Percentiles rank a stretch among this genome's conserved stretches.
phyloP scores from a whole-genome alignment of 2,329 filamentous ascomycete genomes.

The Alternaria sp. region DNA sequence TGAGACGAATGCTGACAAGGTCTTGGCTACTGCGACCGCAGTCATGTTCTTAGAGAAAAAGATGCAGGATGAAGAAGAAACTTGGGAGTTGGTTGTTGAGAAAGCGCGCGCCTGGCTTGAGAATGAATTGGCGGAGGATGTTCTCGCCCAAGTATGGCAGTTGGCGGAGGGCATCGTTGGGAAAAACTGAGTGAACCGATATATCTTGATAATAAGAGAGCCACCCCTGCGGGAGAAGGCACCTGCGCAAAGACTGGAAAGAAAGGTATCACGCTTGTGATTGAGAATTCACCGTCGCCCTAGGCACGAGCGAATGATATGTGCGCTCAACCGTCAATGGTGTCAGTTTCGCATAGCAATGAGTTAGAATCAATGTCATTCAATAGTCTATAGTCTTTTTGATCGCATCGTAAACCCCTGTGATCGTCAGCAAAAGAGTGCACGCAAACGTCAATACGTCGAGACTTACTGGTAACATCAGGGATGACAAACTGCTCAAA shows the following conservation, averaged over 20 bases:
- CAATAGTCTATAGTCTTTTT: slow-evolving; percentile 57
- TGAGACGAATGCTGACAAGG: background rate
- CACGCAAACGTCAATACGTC: background rate
- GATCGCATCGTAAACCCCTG: slow-evolving; percentile 60
- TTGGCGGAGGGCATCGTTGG: background rate
- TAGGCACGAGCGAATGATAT: background rate
- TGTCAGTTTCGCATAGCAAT: background rate
- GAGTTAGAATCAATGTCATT: background rate
- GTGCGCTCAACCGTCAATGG: background rate
- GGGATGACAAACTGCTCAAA: slow-evolving; percentile 79
- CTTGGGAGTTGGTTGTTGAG: slow-evolving; percentile 14
- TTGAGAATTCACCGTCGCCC: background rate
- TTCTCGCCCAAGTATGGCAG: background rate
- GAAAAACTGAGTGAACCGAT: background rate
- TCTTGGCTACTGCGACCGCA: background rate
- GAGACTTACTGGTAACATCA: slow-evolving; percentile 81
- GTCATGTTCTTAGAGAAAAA: slow-evolving; percentile 3
- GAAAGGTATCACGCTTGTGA: background rate
- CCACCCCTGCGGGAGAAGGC: too few species aligned
- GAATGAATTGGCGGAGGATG: background rate
- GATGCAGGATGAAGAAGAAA: slow-evolving; percentile 5
- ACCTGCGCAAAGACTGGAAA: too few species aligned
- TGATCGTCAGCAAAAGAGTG: slow-evolving; percentile 28
- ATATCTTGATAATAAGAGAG: too few species aligned
- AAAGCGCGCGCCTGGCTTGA: slow-evolving; percentile 10